Evolutionary conservation across 2,329 filamentous ascomycete species (phyloP).

Genomic region (Penicillium corylophilum): DNA sequence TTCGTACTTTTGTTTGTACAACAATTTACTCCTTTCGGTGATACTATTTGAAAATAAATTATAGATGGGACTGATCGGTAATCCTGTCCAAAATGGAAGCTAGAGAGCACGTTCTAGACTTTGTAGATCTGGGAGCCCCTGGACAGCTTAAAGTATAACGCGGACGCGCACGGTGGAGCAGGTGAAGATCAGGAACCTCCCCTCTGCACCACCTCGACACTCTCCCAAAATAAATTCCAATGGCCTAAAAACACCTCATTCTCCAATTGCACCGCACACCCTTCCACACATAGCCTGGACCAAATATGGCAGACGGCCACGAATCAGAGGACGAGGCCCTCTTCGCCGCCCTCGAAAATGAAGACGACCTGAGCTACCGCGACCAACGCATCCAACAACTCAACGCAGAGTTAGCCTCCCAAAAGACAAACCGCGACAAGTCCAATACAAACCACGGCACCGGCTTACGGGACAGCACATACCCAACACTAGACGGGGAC

Average conservation of each 20-base stretch:
- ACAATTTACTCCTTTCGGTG: not conserved
- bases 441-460: constrained; percentile 9
- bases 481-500: constrained; percentile 49
- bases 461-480: constrained; percentile 27
- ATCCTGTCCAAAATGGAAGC: not conserved
- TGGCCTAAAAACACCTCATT: not conserved
- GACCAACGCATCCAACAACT: constrained; percentile 60
- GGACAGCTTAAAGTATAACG: not conserved
- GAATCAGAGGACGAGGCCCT: constrained; percentile 59
- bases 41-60: not conserved
- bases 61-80: not conserved
- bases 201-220: not conserved
- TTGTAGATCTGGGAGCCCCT: not conserved
- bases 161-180: not conserved
- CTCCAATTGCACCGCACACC: not conserved
- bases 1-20: not conserved
- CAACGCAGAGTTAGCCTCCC: constrained; percentile 55
- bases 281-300: not conserved
- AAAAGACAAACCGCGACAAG: constrained; percentile 42
- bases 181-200: not conserved
- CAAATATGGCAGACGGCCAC: constrained; percentile 37
- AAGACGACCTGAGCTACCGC: constrained; percentile 56
- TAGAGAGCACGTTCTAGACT: not conserved
- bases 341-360: constrained; percentile 55
- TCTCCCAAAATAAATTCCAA: not conserved